A percentile compares a stretch with the other conserved stretches of the same genome.
phyloP scores from a whole-genome alignment of 179 eudicot genomes.

The Nepenthes alata region DNA sequence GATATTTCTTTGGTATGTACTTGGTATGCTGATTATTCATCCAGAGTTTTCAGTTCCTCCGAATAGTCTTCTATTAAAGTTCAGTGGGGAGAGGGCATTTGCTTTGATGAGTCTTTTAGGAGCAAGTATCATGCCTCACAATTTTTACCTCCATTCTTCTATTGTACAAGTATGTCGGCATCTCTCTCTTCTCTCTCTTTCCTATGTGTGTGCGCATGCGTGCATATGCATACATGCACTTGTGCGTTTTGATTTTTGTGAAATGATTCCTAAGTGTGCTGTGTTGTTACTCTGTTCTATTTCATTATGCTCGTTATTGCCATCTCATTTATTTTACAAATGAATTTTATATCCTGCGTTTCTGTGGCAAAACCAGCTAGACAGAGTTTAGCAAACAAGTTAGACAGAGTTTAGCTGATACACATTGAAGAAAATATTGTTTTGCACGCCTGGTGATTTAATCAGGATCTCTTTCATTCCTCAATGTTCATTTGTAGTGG shows the following conservation, averaged over 20 bases:
- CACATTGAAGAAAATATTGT: too few relatives aligned
- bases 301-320: background rate
- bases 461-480: too few relatives aligned
- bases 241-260: too few relatives aligned
- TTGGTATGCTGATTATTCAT: conserved; percentile 57
- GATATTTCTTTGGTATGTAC: conserved; percentile 37
- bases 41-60: conserved; percentile 45
- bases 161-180: conserved; percentile 57
- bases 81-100: conserved; percentile 80
- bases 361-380: background rate
- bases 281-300: too few relatives aligned
- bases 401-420: too few relatives aligned
- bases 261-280: too few relatives aligned
- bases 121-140: conserved; percentile 87
- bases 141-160: conserved; percentile 87
- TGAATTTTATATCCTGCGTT: too few relatives aligned
- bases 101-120: conserved; percentile 94
- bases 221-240: too few relatives aligned
- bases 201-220: too few relatives aligned
- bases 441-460: too few relatives aligned
- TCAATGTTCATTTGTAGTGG: too few relatives aligned
- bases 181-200: conserved; percentile 8
- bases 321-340: background rate
- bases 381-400: too few relatives aligned
- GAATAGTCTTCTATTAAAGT: conserved; percentile 37